Conservation (phyloP, 805 yeast species). For the Teunomyces cretensis region DNA sequence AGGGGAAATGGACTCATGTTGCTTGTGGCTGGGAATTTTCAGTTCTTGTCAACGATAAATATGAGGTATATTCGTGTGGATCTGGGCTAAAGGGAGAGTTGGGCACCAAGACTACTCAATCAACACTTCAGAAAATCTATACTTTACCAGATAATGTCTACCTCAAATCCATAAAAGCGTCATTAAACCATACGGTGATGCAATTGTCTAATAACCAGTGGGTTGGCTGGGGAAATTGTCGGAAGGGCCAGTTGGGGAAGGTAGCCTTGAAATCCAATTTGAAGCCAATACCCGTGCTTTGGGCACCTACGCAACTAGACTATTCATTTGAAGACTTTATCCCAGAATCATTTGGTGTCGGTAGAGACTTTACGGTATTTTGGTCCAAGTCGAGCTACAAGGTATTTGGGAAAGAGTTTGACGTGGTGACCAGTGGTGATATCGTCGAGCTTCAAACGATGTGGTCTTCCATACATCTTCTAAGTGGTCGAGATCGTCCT, state of each 20-base stretch:
- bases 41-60: constrained; percentile 42
- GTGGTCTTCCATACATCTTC: constrained; percentile 78
- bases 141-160: not conserved
- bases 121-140: constrained; percentile 10
- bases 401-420: constrained; percentile 7
- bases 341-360: constrained; percentile 36
- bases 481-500: constrained; percentile 10
- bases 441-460: constrained; percentile 45
- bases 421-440: constrained; percentile 22
- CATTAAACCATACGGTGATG: constrained; percentile 48
- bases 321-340: constrained; percentile 14
- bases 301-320: constrained; percentile 20
- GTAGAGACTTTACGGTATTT: constrained; percentile 57
- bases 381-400: constrained; percentile 7
- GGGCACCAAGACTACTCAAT: constrained; percentile 36
- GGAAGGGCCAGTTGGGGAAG: constrained; percentile 55
- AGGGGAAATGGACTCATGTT: constrained; percentile 42
- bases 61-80: constrained; percentile 56
- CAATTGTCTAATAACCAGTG: constrained; percentile 41
- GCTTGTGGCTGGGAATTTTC: constrained; percentile 84
- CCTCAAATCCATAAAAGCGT: constrained; percentile 24
- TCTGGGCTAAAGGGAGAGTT: constrained; percentile 72
- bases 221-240: constrained; percentile 68
- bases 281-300: constrained; percentile 16
- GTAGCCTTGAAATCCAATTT: constrained; percentile 2